These are phyloP conservation scores for Colletotrichum tanaceti DNA, from an alignment of 2,329 filamentous ascomycete species.

Conservation along the genomic window DNA sequence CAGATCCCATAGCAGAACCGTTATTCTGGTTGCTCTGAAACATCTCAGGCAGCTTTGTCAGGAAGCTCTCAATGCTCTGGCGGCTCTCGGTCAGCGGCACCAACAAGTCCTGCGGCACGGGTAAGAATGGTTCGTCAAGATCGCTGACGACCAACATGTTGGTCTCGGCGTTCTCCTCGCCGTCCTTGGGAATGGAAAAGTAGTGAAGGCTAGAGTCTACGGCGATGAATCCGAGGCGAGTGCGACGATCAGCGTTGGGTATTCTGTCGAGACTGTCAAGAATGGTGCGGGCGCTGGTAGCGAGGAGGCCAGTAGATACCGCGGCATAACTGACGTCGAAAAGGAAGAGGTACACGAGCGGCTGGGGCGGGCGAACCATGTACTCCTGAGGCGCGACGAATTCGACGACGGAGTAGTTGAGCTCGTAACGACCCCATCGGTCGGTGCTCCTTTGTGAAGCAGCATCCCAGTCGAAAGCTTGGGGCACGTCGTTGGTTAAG, in stretches of 20 bases:
- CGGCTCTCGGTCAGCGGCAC: slow-evolving; percentile 91
- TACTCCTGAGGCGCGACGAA: slow-evolving; percentile 99
- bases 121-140: slow-evolving; percentile 94
- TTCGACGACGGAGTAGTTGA: slow-evolving; percentile 97
- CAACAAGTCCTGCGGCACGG: slow-evolving; percentile 90
- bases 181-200: slow-evolving; percentile 92
- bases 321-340: slow-evolving; percentile 94
- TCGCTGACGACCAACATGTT: slow-evolving; percentile 95
- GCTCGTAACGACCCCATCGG: slow-evolving; percentile 88
- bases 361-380: slow-evolving; percentile 97
- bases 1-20: slow-evolving; percentile 94
- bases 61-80: slow-evolving; percentile 89
- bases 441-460: slow-evolving; percentile 91
- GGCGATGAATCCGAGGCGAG: slow-evolving; percentile 92
- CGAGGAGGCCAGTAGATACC: slow-evolving; percentile 89
- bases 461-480: slow-evolving; percentile 98
- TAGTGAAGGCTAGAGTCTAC: slow-evolving; percentile 96
- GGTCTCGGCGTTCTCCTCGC: slow-evolving; percentile 84
- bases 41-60: slow-evolving; percentile 93
- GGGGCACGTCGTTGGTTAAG: slow-evolving; percentile 97
- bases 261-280: slow-evolving; percentile 95
- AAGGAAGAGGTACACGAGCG: slow-evolving; percentile 93
- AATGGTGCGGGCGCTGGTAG: slow-evolving; percentile 92
- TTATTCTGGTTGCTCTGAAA: slow-evolving; percentile 94
- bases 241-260: slow-evolving; percentile 96